These are phyloP conservation scores for Mercurialis annua DNA, from an alignment of 345 rosid genomes.

Conservation along the genomic window DNA sequence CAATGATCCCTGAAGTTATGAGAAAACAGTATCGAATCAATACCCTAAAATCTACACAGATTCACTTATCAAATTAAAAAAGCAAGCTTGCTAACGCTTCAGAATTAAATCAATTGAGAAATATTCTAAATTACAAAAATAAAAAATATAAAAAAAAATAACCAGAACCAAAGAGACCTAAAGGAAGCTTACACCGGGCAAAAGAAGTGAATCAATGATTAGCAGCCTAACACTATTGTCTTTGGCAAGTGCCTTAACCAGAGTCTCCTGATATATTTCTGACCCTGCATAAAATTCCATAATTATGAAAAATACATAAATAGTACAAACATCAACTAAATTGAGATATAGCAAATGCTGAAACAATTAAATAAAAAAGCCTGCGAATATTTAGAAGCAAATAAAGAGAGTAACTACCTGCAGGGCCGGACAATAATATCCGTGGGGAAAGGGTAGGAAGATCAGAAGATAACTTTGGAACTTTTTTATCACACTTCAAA, in stretches of 20 bases:
- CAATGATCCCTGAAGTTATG: slow-evolving; percentile 55
- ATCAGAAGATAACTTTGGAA: slow-evolving; percentile 63
- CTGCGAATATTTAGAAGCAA: not conserved
- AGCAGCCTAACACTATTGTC: slow-evolving; percentile 76
- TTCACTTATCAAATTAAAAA: not conserved
- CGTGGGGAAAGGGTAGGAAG: slow-evolving; percentile 82
- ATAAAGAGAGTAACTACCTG: slow-evolving; percentile 43
- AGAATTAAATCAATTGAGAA: not conserved
- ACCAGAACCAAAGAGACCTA: not conserved
- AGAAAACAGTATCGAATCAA: slow-evolving; percentile 12
- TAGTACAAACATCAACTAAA: slow-evolving; percentile 2
- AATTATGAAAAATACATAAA: not conserved
- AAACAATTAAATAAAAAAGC: not conserved
- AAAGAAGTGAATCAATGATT: slow-evolving; percentile 73
- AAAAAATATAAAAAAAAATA: not conserved
- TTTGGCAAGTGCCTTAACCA: slow-evolving; percentile 87
- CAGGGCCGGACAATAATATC: slow-evolving; percentile 87
- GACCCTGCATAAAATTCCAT: slow-evolving; percentile 52
- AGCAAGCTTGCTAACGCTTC: not conserved
- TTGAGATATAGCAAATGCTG: no score
- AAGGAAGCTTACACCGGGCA: slow-evolving; percentile 82
- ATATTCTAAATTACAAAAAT: no score
- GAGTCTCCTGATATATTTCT: slow-evolving; percentile 94
- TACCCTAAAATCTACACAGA: not conserved
- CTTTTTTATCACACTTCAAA: slow-evolving; percentile 65